phyloP scores from a whole-genome alignment of 257 asterid species.

The Galeopsis tetrahit region DNA sequence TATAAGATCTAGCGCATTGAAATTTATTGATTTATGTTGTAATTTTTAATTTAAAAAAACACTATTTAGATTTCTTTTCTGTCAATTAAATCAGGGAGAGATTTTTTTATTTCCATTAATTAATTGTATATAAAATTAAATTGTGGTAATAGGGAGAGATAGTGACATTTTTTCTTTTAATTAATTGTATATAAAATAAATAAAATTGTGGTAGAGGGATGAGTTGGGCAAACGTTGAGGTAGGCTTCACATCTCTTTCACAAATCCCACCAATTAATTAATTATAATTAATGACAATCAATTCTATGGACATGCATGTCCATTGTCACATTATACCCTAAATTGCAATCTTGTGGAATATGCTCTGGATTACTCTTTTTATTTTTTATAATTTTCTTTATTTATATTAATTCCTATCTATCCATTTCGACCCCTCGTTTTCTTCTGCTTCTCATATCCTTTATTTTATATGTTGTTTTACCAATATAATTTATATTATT shows the following conservation, averaged over 20 bases:
- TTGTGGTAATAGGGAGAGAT: no score
- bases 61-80: no score
- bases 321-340: slow-evolving; percentile 19
- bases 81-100: no score
- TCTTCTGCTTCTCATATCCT: background rate
- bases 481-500: background rate
- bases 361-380: background rate
- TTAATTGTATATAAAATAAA: no score
- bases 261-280: slow-evolving; percentile 6
- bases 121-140: no score
- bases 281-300: slow-evolving; percentile 5
- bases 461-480: background rate
- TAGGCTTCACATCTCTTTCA: slow-evolving; percentile 26
- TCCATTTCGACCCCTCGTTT: background rate
- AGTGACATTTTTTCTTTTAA: no score
- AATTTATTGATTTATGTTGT: no score
- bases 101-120: no score
- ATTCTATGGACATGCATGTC: slow-evolving; percentile 33
- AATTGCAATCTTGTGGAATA: background rate
- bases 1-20: no score
- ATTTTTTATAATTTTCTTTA: background rate
- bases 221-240: slow-evolving; percentile 26
- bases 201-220: background rate
- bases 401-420: background rate
- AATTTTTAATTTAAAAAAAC: no score